Evolutionary conservation across 352 stramenopile species (phyloP), one percentile per base, ranked within the genome.

Genomic region (Phytopythium oedochilum): DNA sequence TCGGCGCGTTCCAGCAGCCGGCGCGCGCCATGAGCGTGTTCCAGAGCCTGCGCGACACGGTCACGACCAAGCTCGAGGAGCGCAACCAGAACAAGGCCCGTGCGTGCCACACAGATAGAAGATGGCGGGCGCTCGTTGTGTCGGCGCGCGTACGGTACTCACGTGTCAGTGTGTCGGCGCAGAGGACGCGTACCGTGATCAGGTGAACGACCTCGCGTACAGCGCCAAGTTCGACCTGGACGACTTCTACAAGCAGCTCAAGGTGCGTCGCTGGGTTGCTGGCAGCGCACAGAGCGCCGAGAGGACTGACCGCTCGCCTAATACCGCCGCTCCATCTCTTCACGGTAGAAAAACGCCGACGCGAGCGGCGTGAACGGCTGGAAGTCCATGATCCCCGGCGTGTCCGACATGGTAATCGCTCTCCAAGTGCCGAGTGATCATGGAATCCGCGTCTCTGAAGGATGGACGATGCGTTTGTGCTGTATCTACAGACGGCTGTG

Each of bases 1-100:
- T 18, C 52, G n/a, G 32, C 36, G 58, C 40, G 40, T 20, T 12
- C 43, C 47, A 43, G 22, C 69, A 67, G 57, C 68, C 81, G 55
- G 73, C 63, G 67, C 85, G 85, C 59, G 71, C 57, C 42, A 83
- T 94, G 61, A 70, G 85, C 59, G 61, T 94, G 39, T 89, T 94
- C 58, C 75, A 68, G 47, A 86, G 65, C 60, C 70, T 94, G 45
- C 79, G 78, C 39, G 79, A 93, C 55, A 73, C 76, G 9, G 73
- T 94, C 31, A 78, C 75, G 46, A 61, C 68, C 59, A 92, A 92
- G 66, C 65, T 94, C 57, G 77, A 92, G 66, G 72, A 91, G 66
- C 80, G 83, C 67, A 93, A 89, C 61, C 67, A 88, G 42, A 70
- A 64, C 47, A 94, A 94, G 61, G 48, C 48, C 48, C 48, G 48